Base-by-base conservation (phyloP, 2,329 filamentous ascomycete genomes). In the Penicillium sp. region DNA sequence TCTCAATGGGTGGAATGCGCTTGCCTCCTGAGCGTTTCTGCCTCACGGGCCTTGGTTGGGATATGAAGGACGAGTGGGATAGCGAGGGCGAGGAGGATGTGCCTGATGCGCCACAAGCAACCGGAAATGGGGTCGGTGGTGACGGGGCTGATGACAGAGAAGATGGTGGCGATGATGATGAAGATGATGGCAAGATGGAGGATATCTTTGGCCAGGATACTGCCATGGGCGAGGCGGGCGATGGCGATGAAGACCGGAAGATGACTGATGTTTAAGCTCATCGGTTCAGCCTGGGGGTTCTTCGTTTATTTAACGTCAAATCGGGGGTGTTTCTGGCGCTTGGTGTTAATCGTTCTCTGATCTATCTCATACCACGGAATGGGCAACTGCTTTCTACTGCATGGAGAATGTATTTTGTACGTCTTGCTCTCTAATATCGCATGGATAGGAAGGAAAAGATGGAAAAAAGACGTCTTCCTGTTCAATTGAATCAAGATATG, bases 11-110 rank as follows among this genome's bases (percentile, higher is more conserved):
- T 64, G 85, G 84, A 2, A 75, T 87, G 55, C 74, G 83, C 54
- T 67, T 87, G 65, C 85, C 85, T 57, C 81, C 82, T 13, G 85
- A 87, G 77, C 74, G 83, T 68, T 87, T 86, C 63, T 84, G 82
- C 68, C 71, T 84, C 47, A 84, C 81, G 3, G 83, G 83, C 0
- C 75, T 76, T 8, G 81, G 78, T 32, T 85, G 82, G 83, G 76
- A 78, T 36, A 68, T 85, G 70, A 79, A 78, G 67, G 81, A 84
- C 55, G 81, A 83, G 63, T 84, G 81, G 82, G 81, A 83, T 49
- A 81, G 78, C 63, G 81, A 83, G 48, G 78, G 74, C 0, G 80
- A 81, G 51, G 77, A 79, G 59, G 77, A 77, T 43, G 59, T 59
- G 52, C 55, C 58, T 24, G 64, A 58, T 59, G 63, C 56, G 50